Evolutionary conservation across 2,329 filamentous ascomycete species (phyloP).

Genomic region (Torrubiella hemipterigena): DNA sequence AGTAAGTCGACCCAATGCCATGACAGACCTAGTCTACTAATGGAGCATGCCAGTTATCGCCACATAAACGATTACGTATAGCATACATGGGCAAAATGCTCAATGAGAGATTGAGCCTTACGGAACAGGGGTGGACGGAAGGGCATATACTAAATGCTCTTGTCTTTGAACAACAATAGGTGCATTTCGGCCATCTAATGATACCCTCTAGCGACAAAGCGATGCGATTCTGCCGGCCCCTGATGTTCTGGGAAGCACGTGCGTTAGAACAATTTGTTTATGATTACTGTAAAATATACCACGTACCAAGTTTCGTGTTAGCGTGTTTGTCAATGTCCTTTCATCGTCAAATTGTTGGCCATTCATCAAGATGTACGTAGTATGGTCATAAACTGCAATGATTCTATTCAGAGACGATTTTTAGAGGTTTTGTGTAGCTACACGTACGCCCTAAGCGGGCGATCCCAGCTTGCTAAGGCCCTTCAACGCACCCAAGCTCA

Average conservation of each 20-base stretch:
- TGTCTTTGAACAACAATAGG: slow-evolving; percentile 39
- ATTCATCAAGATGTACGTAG: slow-evolving; percentile 1
- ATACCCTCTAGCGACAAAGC: no score
- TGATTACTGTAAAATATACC: no score
- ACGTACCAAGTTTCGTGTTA: no score
- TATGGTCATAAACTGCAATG: no score
- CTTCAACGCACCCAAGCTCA: slow-evolving; percentile 90
- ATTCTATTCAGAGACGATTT: no score
- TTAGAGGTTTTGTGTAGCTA: neutral
- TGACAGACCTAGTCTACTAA: neutral
- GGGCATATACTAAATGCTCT: slow-evolving; percentile 69
- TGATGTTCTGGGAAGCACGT: no score
- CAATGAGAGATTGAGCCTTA: slow-evolving; percentile 52
- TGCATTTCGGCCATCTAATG: neutral
- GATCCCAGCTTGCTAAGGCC: slow-evolving; percentile 72
- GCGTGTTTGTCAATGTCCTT: no score
- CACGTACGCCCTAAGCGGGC: slow-evolving; percentile 5
- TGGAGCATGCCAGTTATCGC: slow-evolving; percentile 34
- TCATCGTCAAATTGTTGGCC: neutral
- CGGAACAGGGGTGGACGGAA: slow-evolving; percentile 61
- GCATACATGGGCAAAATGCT: slow-evolving; percentile 75
- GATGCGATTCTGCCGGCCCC: no score
- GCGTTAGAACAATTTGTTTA: no score
- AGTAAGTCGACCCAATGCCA: slow-evolving; percentile 31
- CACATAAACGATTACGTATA: slow-evolving; percentile 51